Base-by-base conservation (phyloP, 2,329 filamentous ascomycete genomes). In the Xylariaceae sp. region DNA sequence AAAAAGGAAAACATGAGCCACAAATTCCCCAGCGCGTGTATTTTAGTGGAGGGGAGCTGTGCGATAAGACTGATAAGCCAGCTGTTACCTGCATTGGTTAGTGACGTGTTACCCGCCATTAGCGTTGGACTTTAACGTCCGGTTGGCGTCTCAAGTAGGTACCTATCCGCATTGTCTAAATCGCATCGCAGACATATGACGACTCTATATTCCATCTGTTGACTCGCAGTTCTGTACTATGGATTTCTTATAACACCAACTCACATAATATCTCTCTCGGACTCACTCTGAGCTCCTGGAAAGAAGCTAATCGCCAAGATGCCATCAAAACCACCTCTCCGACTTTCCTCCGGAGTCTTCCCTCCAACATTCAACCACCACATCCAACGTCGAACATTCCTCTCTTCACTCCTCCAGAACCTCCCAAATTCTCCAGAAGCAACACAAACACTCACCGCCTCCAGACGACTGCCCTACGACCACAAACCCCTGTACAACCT, bases 381-480 rank as follows among this genome's bases (percentile, higher is more conserved):
- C 13, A 41, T 31, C 19, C 41, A 1, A 38, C 10, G 39, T 18
- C 50, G 52, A 46, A 59, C 67, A n/a, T 57, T 67, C 50, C 71
- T 71, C 45, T 61, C 63, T 59, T 60, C 67, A 19, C 28, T 55
- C 33, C 38, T 58, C 55, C 13, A 13, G 5, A 14, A 13, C 51
- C 66, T 55, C 60, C 50, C 41, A 48, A 48, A 49, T 49, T 48
- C 54, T 43, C 55, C 54, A 39, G 38, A 45, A 2, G 50, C 56
- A 70, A 40, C 69, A 6, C 89, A 92, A 66, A 82, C 76, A 58
- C 79, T 97, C 51, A 83, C 81, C 47, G 91, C 90, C 11, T 78
- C 80, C 17, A 88, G 90, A 55, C 87, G 80, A 4, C 86, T 97
- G 13, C 88, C 89, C 13, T 95, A 95, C 76, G 74, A 85, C 1